These are phyloP conservation scores for Dendrocalamus sinicus DNA, from an alignment of 176 grass and related monocot species.

Conservation along the genomic window DNA sequence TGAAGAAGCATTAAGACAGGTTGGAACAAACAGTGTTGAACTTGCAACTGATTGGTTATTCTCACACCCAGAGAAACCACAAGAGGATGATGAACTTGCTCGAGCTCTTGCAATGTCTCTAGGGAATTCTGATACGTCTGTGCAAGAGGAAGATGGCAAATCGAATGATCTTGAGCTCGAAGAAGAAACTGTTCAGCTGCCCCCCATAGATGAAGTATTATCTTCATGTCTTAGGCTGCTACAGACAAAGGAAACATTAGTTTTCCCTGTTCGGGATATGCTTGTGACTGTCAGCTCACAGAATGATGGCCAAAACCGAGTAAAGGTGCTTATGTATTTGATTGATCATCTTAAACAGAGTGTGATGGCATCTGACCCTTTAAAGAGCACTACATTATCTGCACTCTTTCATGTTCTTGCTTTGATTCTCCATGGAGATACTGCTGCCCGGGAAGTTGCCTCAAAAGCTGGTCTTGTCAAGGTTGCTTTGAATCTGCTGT, in stretches of 20 bases:
- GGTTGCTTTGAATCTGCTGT: conserved; percentile 80
- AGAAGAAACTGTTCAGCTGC: conserved; percentile 79
- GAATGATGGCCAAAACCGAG: conserved; percentile 88
- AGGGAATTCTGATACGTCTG: conserved; percentile 70
- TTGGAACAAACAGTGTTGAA: conserved; percentile 95
- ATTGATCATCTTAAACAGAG: conserved; percentile 87
- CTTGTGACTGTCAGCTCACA: conserved; percentile 91
- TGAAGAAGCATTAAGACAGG: conserved; percentile 94
- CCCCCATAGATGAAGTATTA: conserved; percentile 89
- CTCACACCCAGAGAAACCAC: conserved; percentile 92
- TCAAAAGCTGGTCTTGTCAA: conserved; percentile 77
- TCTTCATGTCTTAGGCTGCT: conserved; percentile 77
- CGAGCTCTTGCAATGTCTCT: conserved; percentile 94
- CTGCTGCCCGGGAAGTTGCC: conserved; percentile 73
- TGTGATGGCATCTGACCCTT: conserved; percentile 48
- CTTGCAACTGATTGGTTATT: conserved; percentile 98
- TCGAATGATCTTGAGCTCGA: conserved; percentile 65
- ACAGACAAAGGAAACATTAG: conserved; percentile 79
- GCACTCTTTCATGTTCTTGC: conserved; percentile 90
- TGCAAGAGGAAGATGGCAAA: conserved; percentile 68
- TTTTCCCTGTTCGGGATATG: conserved; percentile 88
- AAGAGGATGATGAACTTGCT: conserved; percentile 98
- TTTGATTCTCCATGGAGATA: conserved; percentile 93
- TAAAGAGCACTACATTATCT: conserved; percentile 63
- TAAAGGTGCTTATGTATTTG: conserved; percentile 81